Base-by-base conservation (phyloP, 2,329 filamentous ascomycete genomes). In the Pseudocercospora musae region DNA sequence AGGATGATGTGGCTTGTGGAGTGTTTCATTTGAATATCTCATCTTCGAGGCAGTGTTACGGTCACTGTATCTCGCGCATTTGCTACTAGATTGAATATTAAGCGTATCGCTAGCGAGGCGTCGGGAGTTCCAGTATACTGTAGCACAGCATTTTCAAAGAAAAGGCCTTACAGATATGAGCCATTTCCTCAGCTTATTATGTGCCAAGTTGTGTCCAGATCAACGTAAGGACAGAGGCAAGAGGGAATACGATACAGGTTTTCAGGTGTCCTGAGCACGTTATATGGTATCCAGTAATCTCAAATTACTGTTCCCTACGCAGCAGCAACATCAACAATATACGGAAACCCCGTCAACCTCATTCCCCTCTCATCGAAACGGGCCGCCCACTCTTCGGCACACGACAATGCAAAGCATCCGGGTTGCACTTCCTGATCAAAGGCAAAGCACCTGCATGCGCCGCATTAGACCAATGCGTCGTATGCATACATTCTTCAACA, bases 401-500 rank as follows among this genome's bases (percentile, higher is more conserved):
- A 37, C 15, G 33, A 37, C 9, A 6, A n/a, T 37, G 33, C 33
- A 37, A 37, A 37, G 33, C 33, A 37, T n/a, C 33, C 33, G 15
- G 15, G 15, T 5, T 37, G 9, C 29, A 9, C 10, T 11, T 4
- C 29, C 29, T 31, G 3, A 31, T 31, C 29, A 31, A 11, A 11
- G 29, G 29, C 29, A 31, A 31, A 31, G 29, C 29, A 31, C 74
- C 75, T 15, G 72, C 72, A 48, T 74, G 73, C 42, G 59, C 70
- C 1, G 74, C 74, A 65, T 75, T 75, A 25, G 71, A 74, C 73
- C 72, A 76, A 59, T 75, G 74, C 4, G 73, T 76, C 2, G 73
- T 76, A 11, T 69, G 70, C 5, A 71, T 70, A 58, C 67, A 71
- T n/a, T 62, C 62, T 57, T 73, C 71, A 31, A 69, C 71, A 4